phyloP scores from a whole-genome alignment of 2,329 filamentous ascomycete genomes.

The Aspergillus ustus region DNA sequence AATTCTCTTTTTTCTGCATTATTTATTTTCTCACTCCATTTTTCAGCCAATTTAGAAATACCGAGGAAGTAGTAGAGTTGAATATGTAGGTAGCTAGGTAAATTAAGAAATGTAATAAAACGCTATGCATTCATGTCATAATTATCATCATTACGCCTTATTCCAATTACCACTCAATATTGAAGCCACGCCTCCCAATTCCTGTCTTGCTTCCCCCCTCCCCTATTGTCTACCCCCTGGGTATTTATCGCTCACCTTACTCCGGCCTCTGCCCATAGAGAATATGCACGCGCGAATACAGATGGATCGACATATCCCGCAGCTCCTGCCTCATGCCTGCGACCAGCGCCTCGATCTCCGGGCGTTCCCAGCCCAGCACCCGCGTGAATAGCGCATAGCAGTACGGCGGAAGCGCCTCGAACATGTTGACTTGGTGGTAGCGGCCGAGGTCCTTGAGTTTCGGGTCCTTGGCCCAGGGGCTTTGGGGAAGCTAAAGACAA shows the following conservation, averaged over 20 bases:
- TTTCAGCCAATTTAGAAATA: too few relatives aligned
- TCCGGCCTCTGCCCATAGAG: constrained; percentile 36
- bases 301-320: constrained; percentile 41
- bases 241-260: neutral
- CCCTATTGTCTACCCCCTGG: neutral
- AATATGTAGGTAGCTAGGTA: neutral
- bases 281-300: constrained; percentile 39
- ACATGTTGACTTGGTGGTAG: constrained; percentile 42
- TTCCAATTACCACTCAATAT: neutral
- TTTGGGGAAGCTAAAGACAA: constrained; percentile 52
- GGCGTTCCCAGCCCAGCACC: constrained; percentile 41
- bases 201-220: neutral
- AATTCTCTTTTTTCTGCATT: too few relatives aligned
- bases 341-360: constrained; percentile 45
- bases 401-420: constrained; percentile 41
- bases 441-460: constrained; percentile 58
- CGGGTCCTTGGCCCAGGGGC: constrained; percentile 57
- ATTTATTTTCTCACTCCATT: too few relatives aligned
- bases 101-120: neutral
- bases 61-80: neutral
- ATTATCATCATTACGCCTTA: neutral
- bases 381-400: constrained; percentile 45
- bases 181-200: neutral
- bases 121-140: neutral
- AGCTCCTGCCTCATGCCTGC: constrained; percentile 45